Evolutionary conservation across 2,329 filamentous ascomycete genomes (phyloP).

Genomic region (Apiospora marii): DNA sequence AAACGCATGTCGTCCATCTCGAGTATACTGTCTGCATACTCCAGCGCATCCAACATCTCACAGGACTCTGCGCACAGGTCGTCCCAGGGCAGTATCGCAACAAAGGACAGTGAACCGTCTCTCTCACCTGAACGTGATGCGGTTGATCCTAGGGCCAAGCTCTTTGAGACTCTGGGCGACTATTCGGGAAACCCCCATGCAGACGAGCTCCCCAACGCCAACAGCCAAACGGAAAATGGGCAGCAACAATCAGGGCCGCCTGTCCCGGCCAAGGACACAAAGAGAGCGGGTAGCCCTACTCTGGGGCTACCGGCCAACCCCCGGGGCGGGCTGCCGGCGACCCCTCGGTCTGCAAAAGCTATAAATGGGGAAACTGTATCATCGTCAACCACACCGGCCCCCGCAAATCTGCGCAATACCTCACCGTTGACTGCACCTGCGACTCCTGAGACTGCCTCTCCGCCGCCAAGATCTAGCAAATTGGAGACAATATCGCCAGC

Average conservation of each 20-base stretch:
- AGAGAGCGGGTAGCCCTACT: slow-evolving; percentile 24
- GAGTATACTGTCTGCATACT: slow-evolving; percentile 64
- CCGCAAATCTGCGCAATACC: slow-evolving; percentile 33
- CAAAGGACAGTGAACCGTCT: slow-evolving; percentile 46
- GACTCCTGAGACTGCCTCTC: slow-evolving; percentile 31
- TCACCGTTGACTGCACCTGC: slow-evolving; percentile 28
- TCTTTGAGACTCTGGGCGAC: slow-evolving; percentile 35
- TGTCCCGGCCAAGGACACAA: slow-evolving; percentile 41
- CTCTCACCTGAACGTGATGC: slow-evolving; percentile 43
- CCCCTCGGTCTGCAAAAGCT: slow-evolving; percentile 22
- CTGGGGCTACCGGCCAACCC: slow-evolving; percentile 35
- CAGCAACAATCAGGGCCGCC: slow-evolving; percentile 39
- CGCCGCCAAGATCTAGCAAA: slow-evolving; percentile 8
- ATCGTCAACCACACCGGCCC: slow-evolving; percentile 33
- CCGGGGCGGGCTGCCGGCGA: slow-evolving; percentile 29
- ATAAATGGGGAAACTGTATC: slow-evolving; percentile 25
- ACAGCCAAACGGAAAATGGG: slow-evolving; percentile 31
- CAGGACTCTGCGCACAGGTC: slow-evolving; percentile 53
- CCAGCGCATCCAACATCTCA: slow-evolving; percentile 46
- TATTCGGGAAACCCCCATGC: slow-evolving; percentile 37
- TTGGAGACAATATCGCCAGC: slow-evolving; percentile 31
- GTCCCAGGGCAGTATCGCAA: slow-evolving; percentile 48
- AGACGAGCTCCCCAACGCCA: slow-evolving; percentile 31
- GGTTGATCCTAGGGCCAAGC: slow-evolving; percentile 32
- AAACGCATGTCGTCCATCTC: slow-evolving; percentile 59